phyloP scores from a whole-genome alignment of 345 rosid genomes.

The Abelmoschus esculentus region DNA sequence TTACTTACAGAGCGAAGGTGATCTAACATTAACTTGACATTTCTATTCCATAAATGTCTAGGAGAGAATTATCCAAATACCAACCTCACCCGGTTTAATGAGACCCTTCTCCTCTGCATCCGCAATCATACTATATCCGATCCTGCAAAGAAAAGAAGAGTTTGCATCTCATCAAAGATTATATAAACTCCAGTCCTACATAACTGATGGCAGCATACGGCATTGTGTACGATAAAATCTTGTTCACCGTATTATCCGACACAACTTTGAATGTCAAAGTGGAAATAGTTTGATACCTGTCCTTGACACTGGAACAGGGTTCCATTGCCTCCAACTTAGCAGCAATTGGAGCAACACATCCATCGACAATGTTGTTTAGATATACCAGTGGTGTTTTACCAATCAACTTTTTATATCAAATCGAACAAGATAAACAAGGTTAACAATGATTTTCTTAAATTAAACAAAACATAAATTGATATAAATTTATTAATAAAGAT shows the following conservation, averaged over 20 bases:
- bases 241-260: neutral
- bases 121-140: constrained; percentile 19
- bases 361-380: constrained; percentile 63
- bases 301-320: constrained; percentile 90
- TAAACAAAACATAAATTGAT: neutral
- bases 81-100: constrained; percentile 57
- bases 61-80: constrained; percentile 17
- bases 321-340: constrained; percentile 86
- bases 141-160: constrained; percentile 29
- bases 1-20: neutral
- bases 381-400: constrained; percentile 83
- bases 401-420: constrained; percentile 33
- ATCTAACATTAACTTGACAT: neutral
- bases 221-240: neutral
- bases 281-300: constrained; percentile 36
- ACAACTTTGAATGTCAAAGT: neutral
- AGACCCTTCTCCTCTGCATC: constrained; percentile 25
- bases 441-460: constrained; percentile 1
- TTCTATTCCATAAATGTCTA: neutral
- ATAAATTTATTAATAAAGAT: neutral
- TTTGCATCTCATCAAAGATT: neutral
- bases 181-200: neutral
- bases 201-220: neutral
- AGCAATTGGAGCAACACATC: constrained; percentile 66
- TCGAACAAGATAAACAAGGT: neutral